Evolutionary conservation across 768 basidiomycete genomes (phyloP), one percentile per base, ranked within the genome.

Genomic region (Cystofilobasidium bisporidii): DNA sequence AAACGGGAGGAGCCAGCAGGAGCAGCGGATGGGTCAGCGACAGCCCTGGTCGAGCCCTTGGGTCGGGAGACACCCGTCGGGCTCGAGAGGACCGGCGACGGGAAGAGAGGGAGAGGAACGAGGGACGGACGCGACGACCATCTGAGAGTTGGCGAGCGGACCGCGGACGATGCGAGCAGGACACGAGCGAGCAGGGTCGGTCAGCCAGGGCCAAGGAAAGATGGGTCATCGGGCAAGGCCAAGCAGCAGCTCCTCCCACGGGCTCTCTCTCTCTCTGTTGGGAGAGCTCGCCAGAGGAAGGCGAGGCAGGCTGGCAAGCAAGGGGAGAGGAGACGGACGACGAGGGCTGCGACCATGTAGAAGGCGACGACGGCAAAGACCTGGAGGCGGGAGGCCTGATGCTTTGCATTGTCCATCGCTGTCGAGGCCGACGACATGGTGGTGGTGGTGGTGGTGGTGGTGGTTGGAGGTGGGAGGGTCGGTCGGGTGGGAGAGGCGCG

Each of bases 301-400:
- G n/a, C 33, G 45, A 26, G 15, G 15, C 40, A 61, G 26, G 18
- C 4, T 22, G 33, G 43, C 69, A 64, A 45, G 55, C 28, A 48
- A 43, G 41, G 45, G 53, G 36, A 40, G 47, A 32, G 53, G 53
- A 18, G 59, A 81, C 86, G 76, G 73, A 88, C 86, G 47, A 88
- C 82, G 12, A 89, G 79, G 3, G 87, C 87, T 3, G 87, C 82
- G 26, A 77, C 76, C 87, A 89, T 88, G 79, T 88, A 89, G 77
- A 89, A 89, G 10, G 80, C 71, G 70, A 88, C 87, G 30, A 89
- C 87, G n/a, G 76, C 82, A 20, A 85, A 84, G 56, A 88, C 84
- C 75, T 85, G 64, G 9, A 60, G 32, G 14, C 62, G 61, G 4
- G 67, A 40, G 15, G 67, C 67, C 57, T 64, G 56, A 22, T 69